Base-by-base conservation (phyloP, 306 rosid genomes). In the Clitoria ternatea region DNA sequence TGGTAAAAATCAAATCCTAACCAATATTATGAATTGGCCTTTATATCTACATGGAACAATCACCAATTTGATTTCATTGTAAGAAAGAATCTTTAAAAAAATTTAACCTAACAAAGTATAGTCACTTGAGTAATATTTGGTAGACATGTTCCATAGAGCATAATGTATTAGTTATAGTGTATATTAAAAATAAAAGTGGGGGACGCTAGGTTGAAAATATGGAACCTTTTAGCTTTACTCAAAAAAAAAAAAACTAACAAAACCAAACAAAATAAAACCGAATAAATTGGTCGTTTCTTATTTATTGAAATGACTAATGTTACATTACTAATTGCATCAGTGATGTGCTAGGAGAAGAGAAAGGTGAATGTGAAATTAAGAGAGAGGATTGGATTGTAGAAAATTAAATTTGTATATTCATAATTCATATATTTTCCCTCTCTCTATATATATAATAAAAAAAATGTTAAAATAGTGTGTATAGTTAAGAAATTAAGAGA, bases 1-100 rank as follows among this genome's bases (percentile, higher is more conserved):
- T 15, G 89, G 89, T 79, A 71, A 70, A 68, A 49, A 2, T 2
- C 7, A 13, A 22, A 11, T 40, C 59, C 73, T 47, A 27, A 18
- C 23, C 19, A 30, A 2, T 27, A 3, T 1, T 70, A 14, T n/a
- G n/a, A n/a, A n/a, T 64, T 26, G 17, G 2, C 8, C 23, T n/a
- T 27, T 12, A 30, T 19, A 30, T 19, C 44, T 55, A 13, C 14
- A 27, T 26, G 17, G 1, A 22, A 23, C 33, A 52, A 23, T 53
- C 18, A 53, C 35, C 5, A 53, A 52, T 49, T 47, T 47, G 26
- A 47, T 42, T n/a, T 29, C 5, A 29, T 2, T 2, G 2, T 2
- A 2, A 29, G 32, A 5, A 29, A 29, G 5, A 5, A 29, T 29
- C 5, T 29, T 29, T 42, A 15, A 44, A 44, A 15, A 14, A 4